Percentiles rank a stretch among this genome's conserved stretches.
These are phyloP conservation scores for Rheum nobile DNA, from an alignment of 148 eudicot species.

Conservation along the genomic window DNA sequence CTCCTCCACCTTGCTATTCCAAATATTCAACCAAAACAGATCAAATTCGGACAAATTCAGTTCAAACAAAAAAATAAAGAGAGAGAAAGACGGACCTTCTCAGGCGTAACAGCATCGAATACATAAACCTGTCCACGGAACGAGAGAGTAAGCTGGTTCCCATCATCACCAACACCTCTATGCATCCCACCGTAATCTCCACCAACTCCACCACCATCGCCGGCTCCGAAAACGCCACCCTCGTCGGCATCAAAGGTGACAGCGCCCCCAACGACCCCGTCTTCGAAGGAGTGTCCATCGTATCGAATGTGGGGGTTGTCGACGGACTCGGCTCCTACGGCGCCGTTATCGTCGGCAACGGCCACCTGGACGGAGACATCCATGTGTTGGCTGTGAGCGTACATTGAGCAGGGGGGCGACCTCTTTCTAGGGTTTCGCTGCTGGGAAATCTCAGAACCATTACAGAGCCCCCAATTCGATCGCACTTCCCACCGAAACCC, in stretches of 20 bases:
- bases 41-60: background rate
- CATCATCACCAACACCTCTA: conserved; percentile 13
- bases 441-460: background rate
- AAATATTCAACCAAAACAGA: background rate
- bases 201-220: conserved; percentile 18
- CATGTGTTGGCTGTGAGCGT: conserved; percentile 21
- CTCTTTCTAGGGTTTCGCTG: conserved; percentile 17
- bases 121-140: conserved; percentile 58
- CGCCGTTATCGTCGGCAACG: conserved; percentile 29
- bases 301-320: conserved; percentile 33
- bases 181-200: conserved; percentile 6
- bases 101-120: conserved; percentile 59
- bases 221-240: conserved; percentile 16
- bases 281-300: conserved; percentile 13
- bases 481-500: background rate
- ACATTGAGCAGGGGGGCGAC: conserved; percentile 16
- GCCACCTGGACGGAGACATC: conserved; percentile 16
- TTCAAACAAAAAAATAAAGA: background rate
- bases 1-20: background rate
- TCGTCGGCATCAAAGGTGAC: conserved; percentile 16
- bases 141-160: conserved; percentile 51
- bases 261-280: conserved; percentile 21
- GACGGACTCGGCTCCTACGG: conserved; percentile 30
- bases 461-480: conserved; percentile 7
- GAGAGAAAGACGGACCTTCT: conserved; percentile 32